Base-by-base conservation (phyloP, 1,284 basidiomycete genomes). In the Peniophora sp. region DNA sequence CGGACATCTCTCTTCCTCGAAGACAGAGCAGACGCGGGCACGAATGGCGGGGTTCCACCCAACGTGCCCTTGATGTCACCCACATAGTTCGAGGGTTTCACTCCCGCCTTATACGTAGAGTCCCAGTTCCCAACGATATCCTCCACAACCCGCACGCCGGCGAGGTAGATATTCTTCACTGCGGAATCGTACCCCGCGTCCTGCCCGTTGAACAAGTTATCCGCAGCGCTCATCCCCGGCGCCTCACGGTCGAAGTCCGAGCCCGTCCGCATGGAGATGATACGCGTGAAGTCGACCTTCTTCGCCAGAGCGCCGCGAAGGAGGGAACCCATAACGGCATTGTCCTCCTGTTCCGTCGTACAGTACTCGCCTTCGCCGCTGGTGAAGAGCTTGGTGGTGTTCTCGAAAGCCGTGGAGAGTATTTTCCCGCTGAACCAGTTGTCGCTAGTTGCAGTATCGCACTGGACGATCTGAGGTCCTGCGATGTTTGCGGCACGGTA, bases 261-360 rank as follows among this genome's bases (percentile, higher is more conserved):
- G 12, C 61, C 72, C 2, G 74, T 71, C 18, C 75, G 67, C 63
- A 76, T 70, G 51, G 75, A 52, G 53, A 76, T 65, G 44, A 75
- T 62, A 42, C 75, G 66, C 2, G 64, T 56, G 57, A 74, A 76
- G 60, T 77, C 75, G 52, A 72, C 61, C 24, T 64, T 58, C 1
- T 65, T 64, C 20, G 67, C 64, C 42, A 66, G 59, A 47, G 68
- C 63, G 2, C 66, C 70, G 24, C 74, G 68, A 18, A 76, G 55
- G 49, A 76, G 66, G 1, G 67, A 66, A 50, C 71, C 72, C 24
- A 76, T 69, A 17, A 65, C 67, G n/a, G 70, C 74, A 55, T 75
- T 76, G 61, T 77, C 76, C 58, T 78, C 76, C 56, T 78, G 72
- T 11, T 72, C 70, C 6, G 73, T 72, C n/a, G 70, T 65, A 51